Percentiles rank a stretch among this genome's conserved stretches.
These are phyloP conservation scores for Paxillus rubicundulus DNA, from an alignment of 768 basidiomycete species.

Conservation along the genomic window DNA sequence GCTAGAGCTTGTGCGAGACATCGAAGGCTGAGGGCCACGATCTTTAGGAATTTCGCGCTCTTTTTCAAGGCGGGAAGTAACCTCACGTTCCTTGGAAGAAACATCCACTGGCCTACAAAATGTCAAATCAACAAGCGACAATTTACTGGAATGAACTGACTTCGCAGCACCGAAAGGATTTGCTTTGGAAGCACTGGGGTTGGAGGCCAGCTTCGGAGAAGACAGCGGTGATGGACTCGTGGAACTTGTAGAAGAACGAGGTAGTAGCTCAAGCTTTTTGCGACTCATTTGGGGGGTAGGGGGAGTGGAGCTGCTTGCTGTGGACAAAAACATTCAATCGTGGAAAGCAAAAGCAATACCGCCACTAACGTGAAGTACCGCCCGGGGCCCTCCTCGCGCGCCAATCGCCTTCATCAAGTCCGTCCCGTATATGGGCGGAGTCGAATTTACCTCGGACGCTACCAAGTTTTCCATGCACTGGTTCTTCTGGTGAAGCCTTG, in stretches of 20 bases:
- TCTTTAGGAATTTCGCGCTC: conserved; percentile 49
- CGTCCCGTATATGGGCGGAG: conserved; percentile 50
- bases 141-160: conserved; percentile 39
- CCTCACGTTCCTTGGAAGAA: conserved; percentile 69
- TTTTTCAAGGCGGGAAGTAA: conserved; percentile 66
- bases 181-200: conserved; percentile 43
- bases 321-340: conserved; percentile 8
- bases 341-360: conserved; percentile 4
- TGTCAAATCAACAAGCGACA: conserved; percentile 8
- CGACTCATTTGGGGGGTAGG: conserved; percentile 79
- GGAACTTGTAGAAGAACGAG: conserved; percentile 68
- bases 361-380: conserved; percentile 62
- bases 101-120: conserved; percentile 79
- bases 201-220: conserved; percentile 67
- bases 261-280: conserved; percentile 81
- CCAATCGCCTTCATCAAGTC: conserved; percentile 70
- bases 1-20: conserved; percentile 49
- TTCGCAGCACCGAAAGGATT: conserved; percentile 89
- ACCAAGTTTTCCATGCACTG: conserved; percentile 42
- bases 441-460: conserved; percentile 51
- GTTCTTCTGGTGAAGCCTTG: conserved; percentile 49
- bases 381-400: conserved; percentile 47
- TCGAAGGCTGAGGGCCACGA: conserved; percentile 36
- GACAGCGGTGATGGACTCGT: conserved; percentile 71
- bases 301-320: conserved; percentile 71